phyloP scores from a whole-genome alignment of 768 basidiomycete genomes.

The Neoboletus subvelutipes region DNA sequence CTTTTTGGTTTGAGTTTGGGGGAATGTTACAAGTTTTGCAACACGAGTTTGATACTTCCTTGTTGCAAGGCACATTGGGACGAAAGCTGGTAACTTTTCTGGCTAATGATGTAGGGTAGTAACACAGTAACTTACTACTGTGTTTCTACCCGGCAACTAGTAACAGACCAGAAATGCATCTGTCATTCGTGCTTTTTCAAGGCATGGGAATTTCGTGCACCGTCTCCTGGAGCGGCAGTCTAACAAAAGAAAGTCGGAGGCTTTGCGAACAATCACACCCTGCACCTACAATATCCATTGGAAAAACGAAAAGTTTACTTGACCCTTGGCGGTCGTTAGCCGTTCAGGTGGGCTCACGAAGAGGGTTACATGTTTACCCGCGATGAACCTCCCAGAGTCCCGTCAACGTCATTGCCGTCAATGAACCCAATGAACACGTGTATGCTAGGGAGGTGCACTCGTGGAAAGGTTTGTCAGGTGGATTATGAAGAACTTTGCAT shows the following conservation, averaged over 20 bases:
- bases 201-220: background rate
- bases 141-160: too few species aligned
- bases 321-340: background rate
- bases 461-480: slow-evolving; percentile 8
- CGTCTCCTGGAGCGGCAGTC: background rate
- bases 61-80: too few species aligned
- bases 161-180: too few species aligned
- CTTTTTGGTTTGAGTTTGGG: background rate
- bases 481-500: background rate
- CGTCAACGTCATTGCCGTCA: background rate
- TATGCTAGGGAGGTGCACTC: slow-evolving; percentile 5
- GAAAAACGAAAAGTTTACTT: slow-evolving; percentile 9
- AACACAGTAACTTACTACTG: too few species aligned
- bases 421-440: background rate
- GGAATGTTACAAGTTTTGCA: too few species aligned
- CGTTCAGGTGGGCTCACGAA: background rate
- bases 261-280: background rate
- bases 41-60: too few species aligned
- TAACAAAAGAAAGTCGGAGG: background rate
- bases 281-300: slow-evolving; percentile 7
- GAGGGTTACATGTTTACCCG: background rate
- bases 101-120: too few species aligned
- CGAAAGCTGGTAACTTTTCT: too few species aligned
- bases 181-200: too few species aligned
- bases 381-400: background rate